Evolutionary conservation across 2,329 filamentous ascomycete species (phyloP).

Genomic region (Trichoderma sp.): DNA sequence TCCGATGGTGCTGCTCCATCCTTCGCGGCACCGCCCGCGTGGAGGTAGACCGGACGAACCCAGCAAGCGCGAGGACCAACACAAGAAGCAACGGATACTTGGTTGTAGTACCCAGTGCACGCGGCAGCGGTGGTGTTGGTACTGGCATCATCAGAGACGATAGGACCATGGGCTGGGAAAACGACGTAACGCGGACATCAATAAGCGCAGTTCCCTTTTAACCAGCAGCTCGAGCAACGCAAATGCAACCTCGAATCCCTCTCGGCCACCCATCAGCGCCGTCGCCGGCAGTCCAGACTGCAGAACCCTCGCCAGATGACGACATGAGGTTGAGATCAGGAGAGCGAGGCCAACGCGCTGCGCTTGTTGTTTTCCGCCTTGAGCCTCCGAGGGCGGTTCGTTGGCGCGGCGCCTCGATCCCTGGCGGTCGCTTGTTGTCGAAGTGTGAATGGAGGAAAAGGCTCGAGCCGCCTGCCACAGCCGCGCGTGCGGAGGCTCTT

Average conservation of each 20-base stretch:
- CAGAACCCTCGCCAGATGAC: conserved; percentile 1
- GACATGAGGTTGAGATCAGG: conserved; percentile 8
- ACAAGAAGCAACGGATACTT: background rate
- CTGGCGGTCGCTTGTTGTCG: conserved; percentile 23
- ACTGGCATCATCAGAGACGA: background rate
- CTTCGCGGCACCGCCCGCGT: conserved; percentile 20
- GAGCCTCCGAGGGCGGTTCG: conserved; percentile 7
- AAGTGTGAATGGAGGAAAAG: conserved; percentile 26
- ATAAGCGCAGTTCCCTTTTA: background rate
- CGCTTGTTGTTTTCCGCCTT: background rate
- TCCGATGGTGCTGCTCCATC: conserved; percentile 16
- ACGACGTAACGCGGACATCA: background rate
- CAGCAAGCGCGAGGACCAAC: conserved; percentile 20
- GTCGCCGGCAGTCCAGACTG: conserved; percentile 1
- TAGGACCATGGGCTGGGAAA: background rate
- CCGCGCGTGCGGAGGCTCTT: conserved; percentile 23
- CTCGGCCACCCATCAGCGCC: background rate
- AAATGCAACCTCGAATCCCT: background rate
- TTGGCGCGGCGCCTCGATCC: conserved; percentile 23
- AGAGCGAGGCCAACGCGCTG: background rate
- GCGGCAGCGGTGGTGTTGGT: background rate
- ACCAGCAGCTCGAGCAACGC: background rate
- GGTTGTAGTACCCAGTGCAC: background rate
- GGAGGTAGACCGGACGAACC: background rate
- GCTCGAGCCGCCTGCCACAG: conserved; percentile 16